These are phyloP conservation scores for Thamnidium elegans DNA, from an alignment of 192 early-diverging fungal genomes.

Conservation along the genomic window DNA sequence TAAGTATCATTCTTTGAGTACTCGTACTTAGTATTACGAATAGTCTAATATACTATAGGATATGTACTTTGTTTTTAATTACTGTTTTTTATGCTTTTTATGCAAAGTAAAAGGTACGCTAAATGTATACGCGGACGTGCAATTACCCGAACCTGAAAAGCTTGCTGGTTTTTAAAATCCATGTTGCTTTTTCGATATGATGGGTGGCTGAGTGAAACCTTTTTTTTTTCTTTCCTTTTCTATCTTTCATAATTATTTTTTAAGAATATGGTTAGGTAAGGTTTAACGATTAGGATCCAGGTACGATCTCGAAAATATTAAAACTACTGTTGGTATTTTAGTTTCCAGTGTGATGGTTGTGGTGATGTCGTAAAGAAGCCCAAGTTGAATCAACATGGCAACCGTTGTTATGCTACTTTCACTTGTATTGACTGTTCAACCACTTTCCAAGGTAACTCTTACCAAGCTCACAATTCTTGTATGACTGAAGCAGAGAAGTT, in stretches of 20 bases:
- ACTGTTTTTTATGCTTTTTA: no score
- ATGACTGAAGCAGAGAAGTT: conserved; percentile 96
- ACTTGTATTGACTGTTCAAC: conserved; percentile 89
- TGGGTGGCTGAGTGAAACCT: neutral
- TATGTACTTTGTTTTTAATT: no score
- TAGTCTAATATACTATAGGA: no score
- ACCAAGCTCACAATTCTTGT: conserved; percentile 82
- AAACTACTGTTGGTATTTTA: neutral
- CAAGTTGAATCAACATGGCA: conserved; percentile 80
- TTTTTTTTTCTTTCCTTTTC: neutral
- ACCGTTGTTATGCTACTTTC: conserved; percentile 85
- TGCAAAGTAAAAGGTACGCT: no score
- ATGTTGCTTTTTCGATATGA: no score
- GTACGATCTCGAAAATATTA: no score
- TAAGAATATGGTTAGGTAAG: conserved; percentile 1
- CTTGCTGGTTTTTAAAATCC: no score
- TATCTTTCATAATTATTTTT: neutral
- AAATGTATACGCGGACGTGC: no score
- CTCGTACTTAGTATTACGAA: no score
- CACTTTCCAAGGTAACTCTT: conserved; percentile 76
- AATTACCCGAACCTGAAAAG: no score
- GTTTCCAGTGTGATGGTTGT: conserved; percentile 63
- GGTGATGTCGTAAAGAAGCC: conserved; percentile 92
- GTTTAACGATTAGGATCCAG: neutral
- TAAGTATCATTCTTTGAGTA: no score